phyloP scores from a whole-genome alignment of 2,329 filamentous ascomycete species.

The Pleurostoma richardsiae region DNA sequence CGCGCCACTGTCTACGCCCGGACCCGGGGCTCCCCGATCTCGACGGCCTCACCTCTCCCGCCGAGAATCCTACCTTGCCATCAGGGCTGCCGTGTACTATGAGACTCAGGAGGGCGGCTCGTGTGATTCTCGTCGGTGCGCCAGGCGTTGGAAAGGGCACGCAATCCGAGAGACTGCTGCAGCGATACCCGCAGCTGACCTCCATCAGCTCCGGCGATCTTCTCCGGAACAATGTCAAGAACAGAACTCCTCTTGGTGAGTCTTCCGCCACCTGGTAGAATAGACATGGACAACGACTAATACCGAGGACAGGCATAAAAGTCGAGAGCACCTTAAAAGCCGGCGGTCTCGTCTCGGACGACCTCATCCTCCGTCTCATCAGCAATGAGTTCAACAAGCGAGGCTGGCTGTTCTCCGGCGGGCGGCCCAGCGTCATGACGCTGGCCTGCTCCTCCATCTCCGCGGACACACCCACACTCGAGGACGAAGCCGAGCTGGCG shows the following conservation, averaged over 20 bases:
- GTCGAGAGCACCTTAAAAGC: slow-evolving; percentile 85
- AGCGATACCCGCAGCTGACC: slow-evolving; percentile 81
- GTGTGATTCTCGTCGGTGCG: slow-evolving; percentile 90
- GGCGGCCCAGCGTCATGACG: slow-evolving; percentile 44
- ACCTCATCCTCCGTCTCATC: slow-evolving; percentile 87
- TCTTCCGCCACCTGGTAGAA: slow-evolving; percentile 5
- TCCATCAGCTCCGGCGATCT: slow-evolving; percentile 93
- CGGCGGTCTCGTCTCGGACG: slow-evolving; percentile 86
- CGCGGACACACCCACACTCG: slow-evolving; percentile 31
- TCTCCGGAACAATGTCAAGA: slow-evolving; percentile 86
- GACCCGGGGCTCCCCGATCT: no score
- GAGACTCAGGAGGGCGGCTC: slow-evolving; percentile 74
- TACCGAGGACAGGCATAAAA: slow-evolving; percentile 63
- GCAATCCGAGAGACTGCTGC: slow-evolving; percentile 82
- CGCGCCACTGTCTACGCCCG: no score
- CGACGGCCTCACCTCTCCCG: no score
- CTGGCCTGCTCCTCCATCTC: slow-evolving; percentile 37
- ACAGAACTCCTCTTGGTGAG: slow-evolving; percentile 77
- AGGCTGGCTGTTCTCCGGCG: slow-evolving; percentile 67
- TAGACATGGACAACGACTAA: slow-evolving; percentile 4
- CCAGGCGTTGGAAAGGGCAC: slow-evolving; percentile 98
- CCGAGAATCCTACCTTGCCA: neutral
- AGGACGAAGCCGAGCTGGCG: slow-evolving; percentile 28
- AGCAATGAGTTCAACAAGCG: slow-evolving; percentile 80
- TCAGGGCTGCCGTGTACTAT: slow-evolving; percentile 29